Percentiles rank a stretch among this genome's conserved stretches.
phyloP scores from a whole-genome alignment of 352 stramenopile species.

The Phytophthora palmivora region DNA sequence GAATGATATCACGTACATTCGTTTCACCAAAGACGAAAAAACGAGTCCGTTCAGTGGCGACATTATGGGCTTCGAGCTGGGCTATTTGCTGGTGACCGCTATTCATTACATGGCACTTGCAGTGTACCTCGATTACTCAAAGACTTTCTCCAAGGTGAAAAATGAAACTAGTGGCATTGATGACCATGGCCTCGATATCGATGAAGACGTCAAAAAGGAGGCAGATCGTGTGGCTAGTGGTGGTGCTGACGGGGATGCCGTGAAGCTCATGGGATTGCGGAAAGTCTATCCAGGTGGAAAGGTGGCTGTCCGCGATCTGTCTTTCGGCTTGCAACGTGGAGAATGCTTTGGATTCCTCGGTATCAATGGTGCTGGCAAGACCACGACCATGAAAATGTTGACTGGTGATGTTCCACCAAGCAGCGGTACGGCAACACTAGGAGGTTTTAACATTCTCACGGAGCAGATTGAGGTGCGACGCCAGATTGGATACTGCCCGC shows the following conservation, averaged over 20 bases:
- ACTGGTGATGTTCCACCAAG: constrained; percentile 82
- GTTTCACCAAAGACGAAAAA: constrained; percentile 36
- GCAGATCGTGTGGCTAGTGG: constrained; percentile 43
- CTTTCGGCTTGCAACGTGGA: constrained; percentile 73
- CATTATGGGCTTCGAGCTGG: constrained; percentile 58
- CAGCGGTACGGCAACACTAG: constrained; percentile 48
- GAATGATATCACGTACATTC: constrained; percentile 40
- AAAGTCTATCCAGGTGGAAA: constrained; percentile 88
- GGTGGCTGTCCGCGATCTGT: constrained; percentile 73
- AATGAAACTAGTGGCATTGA: constrained; percentile 36
- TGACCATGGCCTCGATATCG: constrained; percentile 28
- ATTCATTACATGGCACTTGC: constrained; percentile 48
- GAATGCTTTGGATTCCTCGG: constrained; percentile 95
- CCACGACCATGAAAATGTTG: constrained; percentile 95
- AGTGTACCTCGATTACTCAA: constrained; percentile 58
- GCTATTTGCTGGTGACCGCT: constrained; percentile 45
- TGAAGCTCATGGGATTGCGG: constrained; percentile 59
- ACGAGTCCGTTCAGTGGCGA: constrained; percentile 55
- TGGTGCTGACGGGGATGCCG: constrained; percentile 30
- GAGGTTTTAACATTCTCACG: constrained; percentile 32
- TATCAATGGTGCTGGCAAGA: constrained; percentile 96
- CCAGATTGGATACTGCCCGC: constrained; percentile 93
- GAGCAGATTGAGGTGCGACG: constrained; percentile 71
- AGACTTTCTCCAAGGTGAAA: constrained; percentile 63
- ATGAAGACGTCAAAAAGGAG: constrained; percentile 56